These are phyloP conservation scores for Acanthochlamys bracteata DNA, from an alignment of 106 monocot species.

Conservation along the genomic window DNA sequence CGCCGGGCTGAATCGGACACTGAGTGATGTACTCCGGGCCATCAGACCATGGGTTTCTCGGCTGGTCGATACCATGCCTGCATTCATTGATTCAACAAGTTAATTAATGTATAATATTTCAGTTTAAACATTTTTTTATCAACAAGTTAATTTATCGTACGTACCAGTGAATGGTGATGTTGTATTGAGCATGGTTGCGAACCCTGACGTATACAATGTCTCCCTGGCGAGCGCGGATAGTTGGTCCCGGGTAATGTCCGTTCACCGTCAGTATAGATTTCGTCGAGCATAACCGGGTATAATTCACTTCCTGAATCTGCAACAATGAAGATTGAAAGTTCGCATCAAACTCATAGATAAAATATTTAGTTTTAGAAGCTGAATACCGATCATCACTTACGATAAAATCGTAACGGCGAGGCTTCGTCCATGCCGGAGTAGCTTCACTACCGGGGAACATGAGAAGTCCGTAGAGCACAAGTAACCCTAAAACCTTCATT, in stretches of 20 bases:
- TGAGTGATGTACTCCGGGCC: slow-evolving; percentile 43
- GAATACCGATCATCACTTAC: background rate
- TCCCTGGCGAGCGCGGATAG: slow-evolving; percentile 36
- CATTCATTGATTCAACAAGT: background rate
- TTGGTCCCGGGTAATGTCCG: slow-evolving; percentile 46
- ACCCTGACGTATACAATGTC: slow-evolving; percentile 39
- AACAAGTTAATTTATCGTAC: background rate
- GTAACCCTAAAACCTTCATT: background rate
- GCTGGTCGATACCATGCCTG: slow-evolving; percentile 66
- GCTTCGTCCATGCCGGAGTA: background rate
- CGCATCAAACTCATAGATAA: too few species aligned
- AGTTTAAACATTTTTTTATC: background rate
- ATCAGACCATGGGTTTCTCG: slow-evolving; percentile 44
- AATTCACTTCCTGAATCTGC: slow-evolving; percentile 24
- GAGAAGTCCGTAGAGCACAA: slow-evolving; percentile 5
- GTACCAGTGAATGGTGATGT: slow-evolving; percentile 48
- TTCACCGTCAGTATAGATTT: slow-evolving; percentile 44
- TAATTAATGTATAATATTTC: background rate
- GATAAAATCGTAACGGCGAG: slow-evolving; percentile 5
- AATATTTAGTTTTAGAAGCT: too few species aligned
- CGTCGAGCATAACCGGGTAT: slow-evolving; percentile 33
- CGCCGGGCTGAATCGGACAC: slow-evolving; percentile 31
- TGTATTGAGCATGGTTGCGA: slow-evolving; percentile 24
- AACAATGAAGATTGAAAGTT: background rate
- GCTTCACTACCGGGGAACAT: too few species aligned